Conservation (phyloP, 1,284 basidiomycete species). For the Apiotrichum sp. region DNA sequence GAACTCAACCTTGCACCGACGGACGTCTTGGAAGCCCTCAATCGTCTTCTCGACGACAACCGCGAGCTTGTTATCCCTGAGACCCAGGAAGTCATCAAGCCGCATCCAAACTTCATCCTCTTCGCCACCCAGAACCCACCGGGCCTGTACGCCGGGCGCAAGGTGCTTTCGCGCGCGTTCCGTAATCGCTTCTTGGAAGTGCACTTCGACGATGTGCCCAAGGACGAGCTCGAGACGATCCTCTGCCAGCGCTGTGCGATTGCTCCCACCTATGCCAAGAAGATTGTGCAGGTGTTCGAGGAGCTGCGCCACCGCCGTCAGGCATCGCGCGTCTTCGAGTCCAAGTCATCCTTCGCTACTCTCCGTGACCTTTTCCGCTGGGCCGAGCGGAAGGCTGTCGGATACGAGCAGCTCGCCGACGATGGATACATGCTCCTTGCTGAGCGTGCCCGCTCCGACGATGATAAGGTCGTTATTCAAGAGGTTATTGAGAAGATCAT, state of each 20-base stretch:
- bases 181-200: constrained; percentile 98
- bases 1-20: constrained; percentile 97
- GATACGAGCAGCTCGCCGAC: constrained; percentile 87
- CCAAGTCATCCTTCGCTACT: constrained; percentile 93
- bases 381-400: constrained; percentile 82
- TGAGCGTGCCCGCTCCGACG: constrained; percentile 74
- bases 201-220: constrained; percentile 95
- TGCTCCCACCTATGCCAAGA: constrained; percentile 83
- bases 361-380: constrained; percentile 96
- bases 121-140: constrained; percentile 99
- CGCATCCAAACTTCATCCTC: constrained; percentile 94
- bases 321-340: constrained; percentile 88
- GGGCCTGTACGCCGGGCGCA: constrained; percentile 93
- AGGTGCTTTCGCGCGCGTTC: constrained; percentile 91
- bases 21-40: constrained; percentile 95
- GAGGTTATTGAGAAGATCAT: constrained; percentile 86
- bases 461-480: constrained; percentile 85
- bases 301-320: constrained; percentile 91
- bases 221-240: constrained; percentile 87
- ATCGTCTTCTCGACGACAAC: constrained; percentile 94
- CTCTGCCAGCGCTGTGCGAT: constrained; percentile 81
- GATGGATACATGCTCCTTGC: constrained; percentile 98
- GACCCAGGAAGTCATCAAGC: constrained; percentile 88
- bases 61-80: constrained; percentile 94
- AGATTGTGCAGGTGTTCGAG: constrained; percentile 86